Conservation (phyloP, 768 basidiomycete genomes). For the Agaricus sinodeliciosus region DNA sequence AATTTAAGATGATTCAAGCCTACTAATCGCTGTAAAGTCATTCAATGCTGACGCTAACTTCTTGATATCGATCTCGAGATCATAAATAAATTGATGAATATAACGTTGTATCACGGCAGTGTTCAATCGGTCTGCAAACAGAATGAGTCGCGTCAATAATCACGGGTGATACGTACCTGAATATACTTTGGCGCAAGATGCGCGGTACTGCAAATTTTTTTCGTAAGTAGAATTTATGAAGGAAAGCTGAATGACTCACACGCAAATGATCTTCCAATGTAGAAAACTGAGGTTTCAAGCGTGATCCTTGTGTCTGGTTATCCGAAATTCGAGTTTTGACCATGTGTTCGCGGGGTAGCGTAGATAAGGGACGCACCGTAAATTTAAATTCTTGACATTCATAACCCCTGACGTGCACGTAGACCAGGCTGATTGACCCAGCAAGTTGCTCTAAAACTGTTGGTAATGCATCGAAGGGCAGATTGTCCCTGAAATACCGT, state of each 20-base stretch:
- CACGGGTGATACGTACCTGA: neutral
- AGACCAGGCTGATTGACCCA: neutral
- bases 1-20: neutral
- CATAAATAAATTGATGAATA: constrained; percentile 2
- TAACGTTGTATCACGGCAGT: constrained; percentile 1
- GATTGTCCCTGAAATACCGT: neutral
- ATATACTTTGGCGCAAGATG: neutral
- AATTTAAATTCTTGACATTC: constrained; percentile 4
- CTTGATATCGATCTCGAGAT: neutral
- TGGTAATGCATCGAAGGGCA: neutral
- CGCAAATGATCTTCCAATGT: too few relatives aligned
- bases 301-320: too few relatives aligned
- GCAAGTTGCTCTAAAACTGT: constrained; percentile 2
- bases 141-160: neutral
- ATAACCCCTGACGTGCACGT: neutral
- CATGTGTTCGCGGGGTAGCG: too few relatives aligned
- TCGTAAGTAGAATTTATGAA: too few relatives aligned
- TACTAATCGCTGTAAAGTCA: neutral
- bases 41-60: neutral
- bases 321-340: too few relatives aligned
- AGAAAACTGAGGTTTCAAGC: too few relatives aligned
- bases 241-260: too few relatives aligned
- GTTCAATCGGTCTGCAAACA: neutral
- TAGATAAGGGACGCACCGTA: neutral
- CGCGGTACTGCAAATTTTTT: neutral